Evolutionary conservation across 192 early-diverging fungal genomes (phyloP).

Genomic region (Backusella tarrabulga): DNA sequence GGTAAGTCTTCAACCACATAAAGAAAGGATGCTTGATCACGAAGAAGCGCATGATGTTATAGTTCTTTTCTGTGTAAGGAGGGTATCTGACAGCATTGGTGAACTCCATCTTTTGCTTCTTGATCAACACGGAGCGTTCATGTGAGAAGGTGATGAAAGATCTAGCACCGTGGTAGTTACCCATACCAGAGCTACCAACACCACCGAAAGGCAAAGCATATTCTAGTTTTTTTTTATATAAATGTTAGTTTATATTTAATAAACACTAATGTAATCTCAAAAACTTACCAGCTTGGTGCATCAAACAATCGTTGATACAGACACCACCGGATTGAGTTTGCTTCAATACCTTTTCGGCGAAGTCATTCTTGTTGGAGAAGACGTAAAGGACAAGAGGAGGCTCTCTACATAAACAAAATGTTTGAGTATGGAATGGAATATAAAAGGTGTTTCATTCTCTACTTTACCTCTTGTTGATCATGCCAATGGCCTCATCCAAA

Average conservation of each 20-base stretch:
- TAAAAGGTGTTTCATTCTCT: background rate
- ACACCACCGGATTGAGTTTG: conserved; percentile 76
- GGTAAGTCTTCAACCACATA: background rate
- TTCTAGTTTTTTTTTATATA: conserved; percentile 13
- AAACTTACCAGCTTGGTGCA: conserved; percentile 62
- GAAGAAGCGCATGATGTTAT: conserved; percentile 25
- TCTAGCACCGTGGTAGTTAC: conserved; percentile 76
- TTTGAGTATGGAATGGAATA: background rate
- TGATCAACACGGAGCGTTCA: conserved; percentile 59
- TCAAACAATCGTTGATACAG: conserved; percentile 77
- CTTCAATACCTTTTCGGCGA: conserved; percentile 57
- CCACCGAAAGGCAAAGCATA: conserved; percentile 83
- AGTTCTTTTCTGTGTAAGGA: conserved; percentile 26
- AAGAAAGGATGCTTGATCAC: conserved; percentile 15
- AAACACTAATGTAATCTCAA: background rate
- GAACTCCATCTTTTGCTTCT: conserved; percentile 37
- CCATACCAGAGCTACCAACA: conserved; percentile 81
- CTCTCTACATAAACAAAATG: conserved; percentile 32
- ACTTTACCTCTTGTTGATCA: conserved; percentile 51
- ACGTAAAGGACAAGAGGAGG: conserved; percentile 82
- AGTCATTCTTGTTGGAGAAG: conserved; percentile 54
- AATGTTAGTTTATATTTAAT: background rate
- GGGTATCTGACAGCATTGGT: conserved; percentile 26
- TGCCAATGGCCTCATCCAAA: conserved; percentile 60
- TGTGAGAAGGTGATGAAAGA: conserved; percentile 85